phyloP scores from a whole-genome alignment of 2,329 filamentous ascomycete species.

The Sarocladium kiliense region DNA sequence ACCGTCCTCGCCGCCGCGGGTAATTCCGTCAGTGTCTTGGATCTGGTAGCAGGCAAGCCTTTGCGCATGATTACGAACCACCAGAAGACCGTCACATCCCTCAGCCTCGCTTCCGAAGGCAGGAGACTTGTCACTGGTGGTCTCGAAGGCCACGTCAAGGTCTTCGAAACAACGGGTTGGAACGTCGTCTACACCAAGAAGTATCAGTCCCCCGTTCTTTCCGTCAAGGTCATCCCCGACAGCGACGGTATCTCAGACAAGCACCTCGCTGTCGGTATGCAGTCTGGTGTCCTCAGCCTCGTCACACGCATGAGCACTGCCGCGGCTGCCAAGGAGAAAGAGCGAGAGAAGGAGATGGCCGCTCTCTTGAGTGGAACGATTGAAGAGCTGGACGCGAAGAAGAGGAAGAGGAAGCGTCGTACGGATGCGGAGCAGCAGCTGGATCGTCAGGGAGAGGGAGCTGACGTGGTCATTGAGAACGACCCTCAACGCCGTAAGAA shows the following conservation, averaged over 20 bases:
- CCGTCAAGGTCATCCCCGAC: constrained; percentile 64
- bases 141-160: constrained; percentile 92
- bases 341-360: constrained; percentile 80
- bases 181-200: constrained; percentile 94
- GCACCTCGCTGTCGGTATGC: constrained; percentile 91
- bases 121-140: constrained; percentile 80
- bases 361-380: constrained; percentile 73
- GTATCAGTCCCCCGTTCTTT: constrained; percentile 86
- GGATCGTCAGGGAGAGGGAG: constrained; percentile 77
- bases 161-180: constrained; percentile 92
- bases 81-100: constrained; percentile 92
- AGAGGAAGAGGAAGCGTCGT: constrained; percentile 61
- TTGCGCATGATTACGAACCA: constrained; percentile 86
- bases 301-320: constrained; percentile 82
- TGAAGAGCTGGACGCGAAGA: constrained; percentile 69
- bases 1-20: constrained; percentile 80
- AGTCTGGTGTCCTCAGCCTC: constrained; percentile 85
- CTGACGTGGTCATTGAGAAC: constrained; percentile 83
- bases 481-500: constrained; percentile 51
- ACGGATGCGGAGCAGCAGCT: constrained; percentile 47
- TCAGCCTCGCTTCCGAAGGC: constrained; percentile 76
- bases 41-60: constrained; percentile 86
- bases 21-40: constrained; percentile 83
- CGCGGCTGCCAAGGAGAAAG: constrained; percentile 70
- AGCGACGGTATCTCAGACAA: constrained; percentile 64